Percentiles rank a stretch among this genome's conserved stretches.
phyloP scores from a whole-genome alignment of 169 alveolate genomes.

The Plasmodium malariae region DNA sequence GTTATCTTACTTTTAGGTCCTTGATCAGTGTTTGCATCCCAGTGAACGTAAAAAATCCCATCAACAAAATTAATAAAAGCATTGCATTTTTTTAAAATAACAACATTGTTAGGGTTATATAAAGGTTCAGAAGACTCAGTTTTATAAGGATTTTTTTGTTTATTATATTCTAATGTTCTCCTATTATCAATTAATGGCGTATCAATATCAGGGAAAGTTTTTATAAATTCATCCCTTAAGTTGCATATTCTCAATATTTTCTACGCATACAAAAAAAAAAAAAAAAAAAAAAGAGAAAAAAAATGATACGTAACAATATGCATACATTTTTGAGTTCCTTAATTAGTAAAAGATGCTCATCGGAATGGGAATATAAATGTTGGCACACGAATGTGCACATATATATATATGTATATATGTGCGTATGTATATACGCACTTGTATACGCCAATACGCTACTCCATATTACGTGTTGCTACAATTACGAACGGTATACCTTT shows the following conservation, averaged over 20 bases:
- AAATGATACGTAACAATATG: not conserved
- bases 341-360: too few species aligned
- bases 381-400: not conserved
- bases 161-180: not conserved
- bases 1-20: constrained; percentile 59
- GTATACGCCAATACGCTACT: not conserved
- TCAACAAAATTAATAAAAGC: constrained; percentile 66
- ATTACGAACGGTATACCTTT: constrained; percentile 13
- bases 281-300: not conserved
- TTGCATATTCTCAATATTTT: constrained; percentile 27
- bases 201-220: constrained; percentile 25
- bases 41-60: constrained; percentile 59
- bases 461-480: not conserved
- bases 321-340: too few species aligned
- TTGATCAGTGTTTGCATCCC: constrained; percentile 33
- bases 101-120: constrained; percentile 48
- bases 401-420: not conserved
- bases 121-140: constrained; percentile 33
- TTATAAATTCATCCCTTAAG: constrained; percentile 38
- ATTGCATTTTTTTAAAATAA: constrained; percentile 47
- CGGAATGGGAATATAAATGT: not conserved
- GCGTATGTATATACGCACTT: not conserved
- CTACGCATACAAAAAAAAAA: too few species aligned
- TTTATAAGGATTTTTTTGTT: constrained; percentile 2
- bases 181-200: constrained; percentile 20